Evolutionary conservation across 345 rosid species (phyloP), one percentile per base, ranked within the genome.

Genomic region (Firmiana major): DNA sequence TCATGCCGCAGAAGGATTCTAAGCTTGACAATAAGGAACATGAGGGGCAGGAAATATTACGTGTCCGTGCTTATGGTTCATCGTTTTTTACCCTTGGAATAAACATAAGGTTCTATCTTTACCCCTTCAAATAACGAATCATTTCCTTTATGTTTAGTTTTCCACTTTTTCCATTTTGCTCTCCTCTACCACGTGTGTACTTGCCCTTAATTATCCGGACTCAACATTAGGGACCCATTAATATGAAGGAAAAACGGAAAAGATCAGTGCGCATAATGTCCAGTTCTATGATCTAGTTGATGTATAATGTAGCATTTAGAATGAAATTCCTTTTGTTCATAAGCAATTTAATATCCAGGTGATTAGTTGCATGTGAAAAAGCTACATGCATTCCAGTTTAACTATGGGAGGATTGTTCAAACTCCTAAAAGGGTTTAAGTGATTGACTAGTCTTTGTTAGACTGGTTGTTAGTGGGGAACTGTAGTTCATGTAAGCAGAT

Each of bases 21-120:
- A 83, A 82, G 79, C 73, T 77, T 71, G 86, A 79, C 21, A 75
- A 79, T 49, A 73, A 73, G 86, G 90, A 83, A 63, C 73, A 51
- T 72, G 86, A 81, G 81, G 91, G 90, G 74, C 97, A 91, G 77
- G 98, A 91, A 83, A 89, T 89, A 69, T 82, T 94, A 46, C 76
- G 88, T 21, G 91, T 94, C 63, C 93, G 98, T 75, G 98, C 99
- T 21, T 94, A 94, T 83, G 98, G 98, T 73, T 92, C 93, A 49
- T 88, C 93, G 45, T 97, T 85, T 85, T 91, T 97, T 78, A 85
- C 91, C 55, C 97, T 97, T 57, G 98, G 97, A 77, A 90, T 97
- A 70, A 92, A 94, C 83, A 88, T 92, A 88, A 91, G 99, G 97
- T 94, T 80, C 62, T 74, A 74, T 57, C 16, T 70, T 69, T 31